Evolutionary conservation across 2,329 filamentous ascomycete genomes (phyloP), one percentile per base, ranked within the genome.

Genomic region (Fusarium phyllophilum): DNA sequence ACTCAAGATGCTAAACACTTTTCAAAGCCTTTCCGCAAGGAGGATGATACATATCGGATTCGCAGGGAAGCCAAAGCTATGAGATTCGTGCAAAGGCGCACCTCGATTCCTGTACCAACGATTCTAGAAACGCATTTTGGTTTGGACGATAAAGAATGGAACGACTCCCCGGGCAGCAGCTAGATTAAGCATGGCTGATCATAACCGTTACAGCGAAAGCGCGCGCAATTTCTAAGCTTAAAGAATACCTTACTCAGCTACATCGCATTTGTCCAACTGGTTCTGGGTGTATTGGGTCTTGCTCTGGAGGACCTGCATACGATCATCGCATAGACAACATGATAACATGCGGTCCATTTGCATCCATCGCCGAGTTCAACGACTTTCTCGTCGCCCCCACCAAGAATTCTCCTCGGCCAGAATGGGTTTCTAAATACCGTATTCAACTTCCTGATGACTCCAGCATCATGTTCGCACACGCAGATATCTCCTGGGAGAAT

Each of bases 381-480:
- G 48, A 52, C 14, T 52, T 52, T 13, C 22, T 52, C 6, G 33
- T 52, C 12, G 14, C 6, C 6, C 48, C 31, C 9, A 12, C 38
- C 33, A 52, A 36, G 9, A 36, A 51, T 24, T 51, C 33, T 11
- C 48, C 48, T 12, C 22, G 48, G 9, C 31, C 48, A 12, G 48
- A 52, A 36, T 52, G 8, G 48, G 33, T 52, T 15, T 15, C 31
- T 13, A 52, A 52, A 52, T 54, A 54, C 14, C 73, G 62, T 20
- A 66, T 73, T 18, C 42, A 68, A 13, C n/a, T 78, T 15, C 72
- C 75, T 12, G 75, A 76, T 42, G 65, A 45, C 4, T 72, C 58
- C 20, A 36, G 66, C 20, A 61, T 76, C 33, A 74, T 72, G 41
- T 78, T 80, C 49, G 75, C 76, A 0, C 75, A 79, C 49, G 77